These are phyloP conservation scores for Cutaneotrichosporon dermatis DNA, from an alignment of 1,284 basidiomycete species.

Conservation along the genomic window DNA sequence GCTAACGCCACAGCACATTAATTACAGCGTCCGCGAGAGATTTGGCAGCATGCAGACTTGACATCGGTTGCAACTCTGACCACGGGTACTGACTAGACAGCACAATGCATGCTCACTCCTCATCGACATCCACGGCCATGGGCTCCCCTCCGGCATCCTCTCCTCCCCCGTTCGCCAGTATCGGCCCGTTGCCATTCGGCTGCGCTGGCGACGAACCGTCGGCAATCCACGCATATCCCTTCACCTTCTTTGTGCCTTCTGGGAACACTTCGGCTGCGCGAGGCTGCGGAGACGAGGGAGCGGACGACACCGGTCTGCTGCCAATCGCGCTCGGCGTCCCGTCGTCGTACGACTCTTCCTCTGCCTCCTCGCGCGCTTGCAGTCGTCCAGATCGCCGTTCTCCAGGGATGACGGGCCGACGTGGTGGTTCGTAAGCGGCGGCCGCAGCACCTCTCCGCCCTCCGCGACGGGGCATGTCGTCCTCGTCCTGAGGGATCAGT, in stretches of 20 bases:
- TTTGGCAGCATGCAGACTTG: conserved; percentile 19
- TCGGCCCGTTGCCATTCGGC: background rate
- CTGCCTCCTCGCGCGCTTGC: conserved; percentile 6
- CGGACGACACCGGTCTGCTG: background rate
- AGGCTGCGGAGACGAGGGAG: background rate
- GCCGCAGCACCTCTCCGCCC: conserved; percentile 3
- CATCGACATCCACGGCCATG: conserved; percentile 8
- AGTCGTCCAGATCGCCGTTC: conserved; percentile 36
- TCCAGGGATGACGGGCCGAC: conserved; percentile 33
- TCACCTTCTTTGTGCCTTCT: conserved; percentile 12
- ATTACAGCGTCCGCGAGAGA: conserved; percentile 21
- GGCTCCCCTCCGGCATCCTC: background rate
- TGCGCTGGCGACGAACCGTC: background rate
- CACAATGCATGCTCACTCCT: conserved; percentile 3
- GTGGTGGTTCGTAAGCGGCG: conserved; percentile 9
- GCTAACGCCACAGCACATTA: conserved; percentile 24
- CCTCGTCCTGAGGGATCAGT: conserved; percentile 11
- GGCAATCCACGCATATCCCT: conserved; percentile 23
- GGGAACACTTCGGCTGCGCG: conserved; percentile 10
- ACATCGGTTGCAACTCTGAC: conserved; percentile 11
- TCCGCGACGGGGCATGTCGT: conserved; percentile 7
- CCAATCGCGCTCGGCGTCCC: background rate
- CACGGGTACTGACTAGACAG: background rate
- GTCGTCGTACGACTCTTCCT: conserved; percentile 2
- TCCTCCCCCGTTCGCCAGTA: background rate